A percentile compares a stretch with the other conserved stretches of the same genome.
These are phyloP conservation scores for Suhomyces coccinellae DNA, from an alignment of 1,139 yeast species.

Conservation along the genomic window DNA sequence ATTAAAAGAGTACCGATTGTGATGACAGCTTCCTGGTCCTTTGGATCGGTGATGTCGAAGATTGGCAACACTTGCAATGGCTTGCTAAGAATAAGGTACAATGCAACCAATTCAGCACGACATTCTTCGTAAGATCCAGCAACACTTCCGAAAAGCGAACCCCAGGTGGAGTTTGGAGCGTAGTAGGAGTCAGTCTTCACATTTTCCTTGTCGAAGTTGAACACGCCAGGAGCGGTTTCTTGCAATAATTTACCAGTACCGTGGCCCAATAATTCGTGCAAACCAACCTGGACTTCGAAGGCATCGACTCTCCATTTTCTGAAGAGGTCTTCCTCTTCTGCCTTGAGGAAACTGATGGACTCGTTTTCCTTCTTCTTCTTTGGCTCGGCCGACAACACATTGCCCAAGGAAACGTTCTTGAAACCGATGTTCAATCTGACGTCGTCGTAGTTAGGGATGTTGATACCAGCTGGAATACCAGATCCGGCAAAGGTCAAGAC, in stretches of 20 bases:
- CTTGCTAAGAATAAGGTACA: constrained; percentile 71
- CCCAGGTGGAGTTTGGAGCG: constrained; percentile 85
- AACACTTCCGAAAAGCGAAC: constrained; percentile 74
- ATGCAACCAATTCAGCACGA: constrained; percentile 87
- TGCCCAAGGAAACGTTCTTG: constrained; percentile 86
- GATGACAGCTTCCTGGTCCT: constrained; percentile 63
- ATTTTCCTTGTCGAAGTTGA: constrained; percentile 69
- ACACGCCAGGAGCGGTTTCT: constrained; percentile 61
- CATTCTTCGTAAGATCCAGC: constrained; percentile 92
- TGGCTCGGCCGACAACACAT: constrained; percentile 69
- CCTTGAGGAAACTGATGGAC: constrained; percentile 64
- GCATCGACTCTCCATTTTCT: constrained; percentile 78
- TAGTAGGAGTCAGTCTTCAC: constrained; percentile 71
- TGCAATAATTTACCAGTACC: constrained; percentile 82
- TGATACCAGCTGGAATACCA: constrained; percentile 91
- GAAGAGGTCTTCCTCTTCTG: constrained; percentile 54
- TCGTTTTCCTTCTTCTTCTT: constrained; percentile 64
- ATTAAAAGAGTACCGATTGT: constrained; percentile 71
- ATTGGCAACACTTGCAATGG: constrained; percentile 60
- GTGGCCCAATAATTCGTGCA: constrained; percentile 89
- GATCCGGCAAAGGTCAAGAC: constrained; percentile 87
- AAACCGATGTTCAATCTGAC: constrained; percentile 81
- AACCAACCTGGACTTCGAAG: constrained; percentile 90
- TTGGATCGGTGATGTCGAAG: constrained; percentile 60
- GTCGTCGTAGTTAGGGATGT: constrained; percentile 89